Percentiles rank a stretch among this genome's conserved stretches.
Conservation (phyloP, 179 eudicot genomes). For the Silene noctiflora region DNA sequence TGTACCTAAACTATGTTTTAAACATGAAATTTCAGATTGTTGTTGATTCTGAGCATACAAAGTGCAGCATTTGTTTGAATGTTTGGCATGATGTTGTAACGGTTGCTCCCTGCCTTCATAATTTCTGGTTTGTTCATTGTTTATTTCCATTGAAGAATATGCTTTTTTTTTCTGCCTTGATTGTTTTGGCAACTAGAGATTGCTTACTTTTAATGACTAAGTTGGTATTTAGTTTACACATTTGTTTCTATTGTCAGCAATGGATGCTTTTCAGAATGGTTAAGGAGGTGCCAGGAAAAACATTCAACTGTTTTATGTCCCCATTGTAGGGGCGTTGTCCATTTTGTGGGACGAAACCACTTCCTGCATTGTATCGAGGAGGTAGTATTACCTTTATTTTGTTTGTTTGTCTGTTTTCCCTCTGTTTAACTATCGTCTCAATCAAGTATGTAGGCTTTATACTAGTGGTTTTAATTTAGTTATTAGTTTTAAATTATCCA, state of each 20-base stretch:
- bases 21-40: slow-evolving; percentile 43
- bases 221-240: slow-evolving; percentile 11
- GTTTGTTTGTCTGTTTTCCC: neutral
- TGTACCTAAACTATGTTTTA: slow-evolving; percentile 4
- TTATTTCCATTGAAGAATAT: slow-evolving; percentile 11
- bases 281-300: slow-evolving; percentile 72
- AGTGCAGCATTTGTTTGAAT: slow-evolving; percentile 86
- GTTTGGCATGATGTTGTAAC: slow-evolving; percentile 99
- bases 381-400: slow-evolving; percentile 36
- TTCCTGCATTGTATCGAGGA: slow-evolving; percentile 78
- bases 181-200: neutral
- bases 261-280: slow-evolving; percentile 99
- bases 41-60: slow-evolving; percentile 74
- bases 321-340: slow-evolving; percentile 85
- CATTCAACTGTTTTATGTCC: slow-evolving; percentile 79
- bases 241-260: slow-evolving; percentile 51
- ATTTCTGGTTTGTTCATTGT: slow-evolving; percentile 63
- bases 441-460: neutral
- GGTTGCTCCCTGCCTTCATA: slow-evolving; percentile 96
- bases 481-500: neutral
- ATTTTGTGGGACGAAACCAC: slow-evolving; percentile 88
- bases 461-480: neutral
- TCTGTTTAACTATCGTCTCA: neutral
- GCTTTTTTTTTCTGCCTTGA: neutral
- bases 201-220: neutral